phyloP scores from a whole-genome alignment of 2,329 filamentous ascomycete genomes.

The Magnaporthiopsis incrustans region DNA sequence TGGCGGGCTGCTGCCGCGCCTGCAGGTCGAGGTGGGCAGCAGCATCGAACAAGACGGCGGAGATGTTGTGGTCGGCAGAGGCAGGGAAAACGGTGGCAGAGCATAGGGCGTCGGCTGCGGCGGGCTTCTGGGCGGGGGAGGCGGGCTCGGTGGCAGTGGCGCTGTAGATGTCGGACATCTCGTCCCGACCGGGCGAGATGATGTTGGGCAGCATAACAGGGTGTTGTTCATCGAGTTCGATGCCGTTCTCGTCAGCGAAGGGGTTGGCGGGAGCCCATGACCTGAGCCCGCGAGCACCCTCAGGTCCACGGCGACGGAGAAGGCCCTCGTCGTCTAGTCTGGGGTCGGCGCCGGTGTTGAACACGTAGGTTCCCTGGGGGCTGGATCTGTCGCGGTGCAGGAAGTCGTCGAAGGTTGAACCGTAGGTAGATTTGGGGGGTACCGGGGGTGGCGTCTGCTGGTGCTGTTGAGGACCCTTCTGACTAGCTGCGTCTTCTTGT shows the following conservation, averaged over 20 bases:
- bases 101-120: background rate
- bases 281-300: conserved; percentile 37
- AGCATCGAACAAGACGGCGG: conserved; percentile 15
- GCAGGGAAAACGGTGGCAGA: conserved; percentile 6
- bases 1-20: background rate
- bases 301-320: conserved; percentile 38
- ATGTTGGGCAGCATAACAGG: conserved; percentile 26
- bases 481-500: conserved; percentile 18
- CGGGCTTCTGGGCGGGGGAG: background rate
- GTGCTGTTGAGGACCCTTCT: conserved; percentile 14
- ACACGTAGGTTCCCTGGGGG: conserved; percentile 48
- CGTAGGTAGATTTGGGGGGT: conserved; percentile 10
- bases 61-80: conserved; percentile 14
- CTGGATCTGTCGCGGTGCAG: conserved; percentile 40
- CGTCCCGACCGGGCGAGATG: conserved; percentile 37
- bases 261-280: conserved; percentile 46
- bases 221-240: conserved; percentile 40
- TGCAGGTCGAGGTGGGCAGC: conserved; percentile 6
- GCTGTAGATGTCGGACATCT: conserved; percentile 44
- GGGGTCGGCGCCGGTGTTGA: conserved; percentile 46
- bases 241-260: conserved; percentile 49
- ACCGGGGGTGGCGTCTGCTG: conserved; percentile 10
- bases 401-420: conserved; percentile 52
- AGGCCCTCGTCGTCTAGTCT: conserved; percentile 33
- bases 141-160: conserved; percentile 33